Percentiles rank a stretch among this genome's conserved stretches.
Conservation (phyloP, 2,329 filamentous ascomycete species). For the Tolypocladium guangdongense region DNA sequence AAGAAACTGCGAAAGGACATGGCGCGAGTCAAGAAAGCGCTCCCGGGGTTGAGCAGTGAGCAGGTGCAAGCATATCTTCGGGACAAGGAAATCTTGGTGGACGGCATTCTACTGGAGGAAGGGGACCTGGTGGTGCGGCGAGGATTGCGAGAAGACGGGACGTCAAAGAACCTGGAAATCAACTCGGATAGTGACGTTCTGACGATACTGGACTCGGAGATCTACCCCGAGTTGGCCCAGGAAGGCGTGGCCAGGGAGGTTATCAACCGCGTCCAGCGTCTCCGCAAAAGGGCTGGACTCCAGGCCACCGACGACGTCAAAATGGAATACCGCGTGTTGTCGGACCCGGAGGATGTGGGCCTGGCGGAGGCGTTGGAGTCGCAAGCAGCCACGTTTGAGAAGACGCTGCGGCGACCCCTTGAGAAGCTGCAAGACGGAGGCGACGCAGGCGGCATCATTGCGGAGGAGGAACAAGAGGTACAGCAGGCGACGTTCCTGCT, state of each 20-base stretch:
- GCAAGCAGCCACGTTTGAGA: slow-evolving; percentile 60
- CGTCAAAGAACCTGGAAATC: slow-evolving; percentile 66
- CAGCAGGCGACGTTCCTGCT: slow-evolving; percentile 73
- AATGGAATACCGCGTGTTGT: slow-evolving; percentile 81
- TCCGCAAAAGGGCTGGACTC: slow-evolving; percentile 88
- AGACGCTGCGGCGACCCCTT: slow-evolving; percentile 65
- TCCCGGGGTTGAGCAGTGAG: slow-evolving; percentile 67
- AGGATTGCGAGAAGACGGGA: slow-evolving; percentile 61
- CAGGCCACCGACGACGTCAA: slow-evolving; percentile 87
- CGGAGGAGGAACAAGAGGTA: slow-evolving; percentile 76
- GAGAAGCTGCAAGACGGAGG: slow-evolving; percentile 31
- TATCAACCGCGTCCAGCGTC: slow-evolving; percentile 81
- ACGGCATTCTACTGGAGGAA: slow-evolving; percentile 71
- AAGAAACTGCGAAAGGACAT: slow-evolving; percentile 98
- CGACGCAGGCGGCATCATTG: slow-evolving; percentile 40
- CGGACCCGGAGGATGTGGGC: slow-evolving; percentile 68
- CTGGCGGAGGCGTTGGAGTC: slow-evolving; percentile 58
- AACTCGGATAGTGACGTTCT: slow-evolving; percentile 86
- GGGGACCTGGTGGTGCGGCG: slow-evolving; percentile 73
- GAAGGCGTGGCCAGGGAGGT: slow-evolving; percentile 88
- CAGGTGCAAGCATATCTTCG: slow-evolving; percentile 71
- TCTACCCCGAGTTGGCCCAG: slow-evolving; percentile 75
- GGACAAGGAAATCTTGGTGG: slow-evolving; percentile 66
- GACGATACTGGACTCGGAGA: slow-evolving; percentile 73
- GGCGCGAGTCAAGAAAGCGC: slow-evolving; percentile 78